Conservation (phyloP, 129 eudicot species). For the Saussurea involucrata region DNA sequence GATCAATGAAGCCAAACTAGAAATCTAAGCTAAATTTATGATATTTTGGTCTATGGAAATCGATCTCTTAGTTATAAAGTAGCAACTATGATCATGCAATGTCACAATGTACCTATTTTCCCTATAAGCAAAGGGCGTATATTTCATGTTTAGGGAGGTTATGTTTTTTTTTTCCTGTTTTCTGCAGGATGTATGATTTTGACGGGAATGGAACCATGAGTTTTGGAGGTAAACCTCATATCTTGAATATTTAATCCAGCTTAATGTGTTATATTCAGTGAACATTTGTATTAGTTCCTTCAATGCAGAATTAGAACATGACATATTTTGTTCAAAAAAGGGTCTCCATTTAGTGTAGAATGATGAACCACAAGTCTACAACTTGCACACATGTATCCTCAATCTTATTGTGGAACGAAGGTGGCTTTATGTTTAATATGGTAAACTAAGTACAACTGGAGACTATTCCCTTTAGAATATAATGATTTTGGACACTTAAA, state of each 20-base stretch:
- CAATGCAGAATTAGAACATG: background rate
- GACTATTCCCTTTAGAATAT: background rate
- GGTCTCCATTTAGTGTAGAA: background rate
- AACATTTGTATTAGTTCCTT: background rate
- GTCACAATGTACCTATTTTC: background rate
- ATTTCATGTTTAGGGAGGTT: constrained; percentile 10
- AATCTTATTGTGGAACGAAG: background rate
- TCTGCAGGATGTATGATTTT: constrained; percentile 83
- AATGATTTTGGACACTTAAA: background rate
- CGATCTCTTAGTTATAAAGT: background rate
- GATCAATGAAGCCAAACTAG: background rate
- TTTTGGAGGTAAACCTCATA: constrained; percentile 56
- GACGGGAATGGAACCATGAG: constrained; percentile 94
- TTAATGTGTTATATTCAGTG: background rate
- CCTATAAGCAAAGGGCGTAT: background rate
- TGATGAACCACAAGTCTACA: background rate
- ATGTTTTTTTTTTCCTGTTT: background rate
- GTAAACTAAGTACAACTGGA: background rate
- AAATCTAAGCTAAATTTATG: background rate
- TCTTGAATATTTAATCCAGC: background rate
- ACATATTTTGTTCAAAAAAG: background rate
- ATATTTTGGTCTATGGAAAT: background rate
- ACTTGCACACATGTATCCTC: background rate
- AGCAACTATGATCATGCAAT: background rate
- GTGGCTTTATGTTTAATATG: background rate